Evolutionary conservation across 2,329 filamentous ascomycete species (phyloP).

Genomic region (Colletotrichum sp.): DNA sequence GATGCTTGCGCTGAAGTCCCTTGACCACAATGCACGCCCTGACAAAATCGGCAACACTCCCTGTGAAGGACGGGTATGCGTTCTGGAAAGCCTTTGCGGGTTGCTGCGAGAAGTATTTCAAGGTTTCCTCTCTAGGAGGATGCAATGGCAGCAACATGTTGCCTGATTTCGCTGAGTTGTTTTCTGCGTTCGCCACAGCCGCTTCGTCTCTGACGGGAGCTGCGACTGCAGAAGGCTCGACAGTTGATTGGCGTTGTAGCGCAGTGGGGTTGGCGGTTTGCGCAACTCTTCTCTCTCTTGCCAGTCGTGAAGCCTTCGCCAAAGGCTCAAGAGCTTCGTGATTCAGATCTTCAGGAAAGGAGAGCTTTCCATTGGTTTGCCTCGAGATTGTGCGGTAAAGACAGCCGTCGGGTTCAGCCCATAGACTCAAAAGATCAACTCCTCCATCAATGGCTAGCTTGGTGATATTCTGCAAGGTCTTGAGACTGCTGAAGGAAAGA

Average conservation of each 20-base stretch:
- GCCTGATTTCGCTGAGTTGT: background rate
- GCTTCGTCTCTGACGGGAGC: background rate
- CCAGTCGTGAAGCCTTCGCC: background rate
- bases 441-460: background rate
- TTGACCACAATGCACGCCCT: conserved; percentile 48
- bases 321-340: background rate
- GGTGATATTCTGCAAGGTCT: background rate
- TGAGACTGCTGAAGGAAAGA: background rate
- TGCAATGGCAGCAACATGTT: background rate
- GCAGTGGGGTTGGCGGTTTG: background rate
- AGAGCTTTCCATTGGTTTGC: background rate
- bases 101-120: conserved; percentile 2
- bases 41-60: conserved; percentile 46
- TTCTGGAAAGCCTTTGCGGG: conserved; percentile 43
- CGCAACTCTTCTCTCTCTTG: background rate
- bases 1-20: conserved; percentile 35
- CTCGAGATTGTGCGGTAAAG: background rate
- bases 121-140: background rate
- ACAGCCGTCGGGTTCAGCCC: conserved; percentile 3
- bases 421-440: background rate
- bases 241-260: background rate
- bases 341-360: background rate
- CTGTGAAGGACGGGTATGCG: conserved; percentile 48
- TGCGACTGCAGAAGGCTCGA: background rate
- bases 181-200: background rate